Base-by-base conservation (phyloP, 805 yeast genomes). In the Candida chilensis region DNA sequence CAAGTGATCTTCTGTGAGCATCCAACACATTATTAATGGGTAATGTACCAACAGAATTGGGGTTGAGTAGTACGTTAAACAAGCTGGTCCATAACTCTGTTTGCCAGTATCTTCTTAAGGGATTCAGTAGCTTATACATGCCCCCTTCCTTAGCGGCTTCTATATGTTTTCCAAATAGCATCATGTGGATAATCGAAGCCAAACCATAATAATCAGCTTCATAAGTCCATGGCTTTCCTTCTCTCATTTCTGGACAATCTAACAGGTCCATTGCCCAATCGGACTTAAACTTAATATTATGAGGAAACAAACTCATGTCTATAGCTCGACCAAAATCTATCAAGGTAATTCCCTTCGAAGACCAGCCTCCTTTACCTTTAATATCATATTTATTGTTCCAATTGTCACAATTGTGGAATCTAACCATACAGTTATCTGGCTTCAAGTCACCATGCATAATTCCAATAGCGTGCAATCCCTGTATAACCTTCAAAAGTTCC, bases 391-490 rank as follows among this genome's bases (percentile, higher is more conserved):
- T 29, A 20, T 38, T 51, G 20, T 33, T 18, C 31, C 36, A 30
- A 6, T 32, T 32, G n/a, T 36, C 37, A 4, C 33, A 19, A 4
- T 43, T 34, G 11, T 57, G 54, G 24, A 81, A 61, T 24, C 81
- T 53, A 0, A 85, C 45, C 94, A 87, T 81, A 39, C 92, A 82
- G 47, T 86, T 87, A 38, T 83, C 95, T 0, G 95, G 79, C 45
- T 81, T 83, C 32, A 87, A 51, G 48, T 87, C 94, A 2, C 95
- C 94, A 54, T 87, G 96, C 9, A 87, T 60, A 1, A 87, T 74
- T 0, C 78, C 78, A 11, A 67, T 51, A 0, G 52, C 48, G 45
- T 87, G 96, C n/a, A 88, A 50, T 2, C 57, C 50, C 30, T 74
- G 76, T 5, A 85, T 52, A 0, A 72, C 62, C 25, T 71, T 63